These are phyloP conservation scores for Entomortierella parvispora DNA, from an alignment of 192 early-diverging fungal genomes.

Conservation along the genomic window DNA sequence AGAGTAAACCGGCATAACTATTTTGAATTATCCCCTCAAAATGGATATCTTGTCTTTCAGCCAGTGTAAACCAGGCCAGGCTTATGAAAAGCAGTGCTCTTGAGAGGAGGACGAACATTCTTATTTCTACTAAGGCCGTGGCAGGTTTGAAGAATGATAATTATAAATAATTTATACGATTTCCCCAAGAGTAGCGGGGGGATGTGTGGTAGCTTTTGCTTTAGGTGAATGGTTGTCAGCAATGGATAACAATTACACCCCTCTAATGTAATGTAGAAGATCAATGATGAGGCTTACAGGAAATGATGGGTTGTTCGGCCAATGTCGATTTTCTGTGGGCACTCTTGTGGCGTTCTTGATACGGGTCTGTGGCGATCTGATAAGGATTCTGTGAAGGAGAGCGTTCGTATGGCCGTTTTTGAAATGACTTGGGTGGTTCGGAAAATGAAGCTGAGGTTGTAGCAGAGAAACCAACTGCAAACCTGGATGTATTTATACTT, in stretches of 20 bases:
- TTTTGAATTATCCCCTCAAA: too few species aligned
- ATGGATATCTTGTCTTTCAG: too few species aligned
- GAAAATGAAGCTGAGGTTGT: conserved; percentile 9
- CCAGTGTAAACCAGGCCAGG: too few species aligned
- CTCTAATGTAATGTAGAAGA: conserved; percentile 6
- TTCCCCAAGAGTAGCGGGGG: too few species aligned
- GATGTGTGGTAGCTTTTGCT: conserved; percentile 4
- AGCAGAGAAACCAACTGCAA: conserved; percentile 5
- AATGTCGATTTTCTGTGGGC: conserved; percentile 6
- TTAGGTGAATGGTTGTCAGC: conserved; percentile 4
- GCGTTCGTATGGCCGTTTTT: conserved; percentile 6
- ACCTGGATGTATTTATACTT: conserved; percentile 12
- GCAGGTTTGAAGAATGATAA: too few species aligned
- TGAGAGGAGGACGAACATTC: too few species aligned
- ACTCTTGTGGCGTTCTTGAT: conserved; percentile 12
- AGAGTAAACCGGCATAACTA: too few species aligned
- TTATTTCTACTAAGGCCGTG: too few species aligned
- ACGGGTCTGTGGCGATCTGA: neutral
- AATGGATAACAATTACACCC: conserved; percentile 8
- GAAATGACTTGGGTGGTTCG: conserved; percentile 7
- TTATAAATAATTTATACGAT: too few species aligned
- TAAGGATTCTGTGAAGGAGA: conserved; percentile 5
- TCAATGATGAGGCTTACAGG: conserved; percentile 17
- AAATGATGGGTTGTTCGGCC: conserved; percentile 15
- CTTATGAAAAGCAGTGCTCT: too few species aligned